Evolutionary conservation across 371 early-diverging fungal species (phyloP), one percentile per base, ranked within the genome.

Genomic region (Rhizopus microsporus): DNA sequence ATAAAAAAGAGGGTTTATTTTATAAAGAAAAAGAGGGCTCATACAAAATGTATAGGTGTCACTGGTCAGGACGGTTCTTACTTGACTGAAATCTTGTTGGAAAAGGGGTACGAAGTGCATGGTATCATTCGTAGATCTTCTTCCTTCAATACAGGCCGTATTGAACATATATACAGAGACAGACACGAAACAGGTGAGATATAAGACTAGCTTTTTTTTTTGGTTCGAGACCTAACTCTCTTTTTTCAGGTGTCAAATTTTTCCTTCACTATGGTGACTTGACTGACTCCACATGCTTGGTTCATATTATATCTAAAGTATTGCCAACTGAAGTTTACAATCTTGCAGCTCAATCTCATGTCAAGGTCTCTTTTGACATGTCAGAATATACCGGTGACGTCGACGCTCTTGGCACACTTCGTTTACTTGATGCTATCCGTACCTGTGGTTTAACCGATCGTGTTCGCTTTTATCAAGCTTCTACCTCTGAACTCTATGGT

Each of bases 361-460:
- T 93, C 72, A 91, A 91, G 74, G 92, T 93, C 23, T 92, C 92
- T 7, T 93, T 93, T 68, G 91, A 92, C 57, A 89, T 92, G 91
- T 86, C 93, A 35, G 91, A 92, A 71, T 93, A 93, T 76, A 93
- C 91, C 39, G 90, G 89, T 74, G 88, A 92, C 69, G 93, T 93
- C 12, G 92, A 92, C 80, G 93, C 82, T 37, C 76, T 91, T 15
- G 92, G 92, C 57, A 91, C 92, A 35, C 83, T 91, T 52, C 88
- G 90, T 63, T 76, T 92, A 8, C 76, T 93, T 43, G 91, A 92
- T 67, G 91, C 92, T 34, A 88, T 92, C 67, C 84, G 91, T 59
- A 91, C 88, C 4, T 87, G 87, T 67, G 91, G 90, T 50, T 69
- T 93, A 50, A 70, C 83, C 3, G 74, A 89, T 47, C 80, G 84